Evolutionary conservation across 108 stramenopile species (phyloP).

Genomic region (Mediolabrus comicus): DNA sequence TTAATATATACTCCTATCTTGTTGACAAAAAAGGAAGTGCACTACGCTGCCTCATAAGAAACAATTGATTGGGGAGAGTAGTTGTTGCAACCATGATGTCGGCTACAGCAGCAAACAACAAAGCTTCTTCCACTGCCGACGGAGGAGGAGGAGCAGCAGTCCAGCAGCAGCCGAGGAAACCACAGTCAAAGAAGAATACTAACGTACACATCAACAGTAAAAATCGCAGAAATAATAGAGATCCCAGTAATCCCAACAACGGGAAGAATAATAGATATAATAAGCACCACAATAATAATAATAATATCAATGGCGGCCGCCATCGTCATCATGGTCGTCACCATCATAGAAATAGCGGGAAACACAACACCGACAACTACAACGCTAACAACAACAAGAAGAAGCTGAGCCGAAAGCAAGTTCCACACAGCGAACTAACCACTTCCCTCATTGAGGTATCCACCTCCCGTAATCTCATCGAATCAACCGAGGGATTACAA

Average conservation of each 20-base stretch:
- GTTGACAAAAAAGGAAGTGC: no score
- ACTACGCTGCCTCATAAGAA: no score
- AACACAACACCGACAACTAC: constrained; percentile 9
- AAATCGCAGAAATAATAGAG: constrained; percentile 8
- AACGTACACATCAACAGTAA: constrained; percentile 33
- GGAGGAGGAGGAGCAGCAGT: not conserved
- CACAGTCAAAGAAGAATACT: no score
- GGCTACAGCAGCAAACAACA: no score
- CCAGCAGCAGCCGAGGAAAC: not conserved
- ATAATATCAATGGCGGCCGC: not conserved
- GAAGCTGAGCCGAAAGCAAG: not conserved
- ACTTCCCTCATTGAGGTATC: constrained; percentile 20
- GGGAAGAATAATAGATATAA: not conserved
- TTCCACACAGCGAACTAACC: constrained; percentile 17
- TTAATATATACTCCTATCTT: no score
- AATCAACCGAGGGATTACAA: constrained; percentile 16
- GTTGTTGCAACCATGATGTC: not conserved
- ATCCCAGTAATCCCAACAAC: not conserved
- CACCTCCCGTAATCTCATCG: constrained; percentile 20
- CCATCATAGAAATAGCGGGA: constrained; percentile 3
- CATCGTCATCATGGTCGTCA: not conserved
- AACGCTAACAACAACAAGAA: not conserved
- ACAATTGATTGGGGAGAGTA: no score
- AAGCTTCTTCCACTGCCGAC: no score
- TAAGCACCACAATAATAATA: not conserved